A percentile compares a stretch with the other conserved stretches of the same genome.
These are phyloP conservation scores for Chlorella sp. DNA, from an alignment of 139 green algal genomes.

Conservation along the genomic window DNA sequence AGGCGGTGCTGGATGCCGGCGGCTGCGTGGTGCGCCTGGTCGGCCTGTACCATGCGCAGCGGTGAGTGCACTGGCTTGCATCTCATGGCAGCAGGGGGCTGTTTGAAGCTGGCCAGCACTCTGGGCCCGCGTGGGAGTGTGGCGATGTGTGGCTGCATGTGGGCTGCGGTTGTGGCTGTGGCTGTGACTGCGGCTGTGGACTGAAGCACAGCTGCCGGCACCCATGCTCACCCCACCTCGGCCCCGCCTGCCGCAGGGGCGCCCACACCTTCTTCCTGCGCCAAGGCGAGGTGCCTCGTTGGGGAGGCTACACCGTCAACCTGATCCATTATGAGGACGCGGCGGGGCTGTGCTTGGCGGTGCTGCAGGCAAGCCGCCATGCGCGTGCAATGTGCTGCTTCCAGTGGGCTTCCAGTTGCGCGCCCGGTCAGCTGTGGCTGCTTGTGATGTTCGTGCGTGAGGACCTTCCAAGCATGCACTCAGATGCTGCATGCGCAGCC, in stretches of 20 bases:
- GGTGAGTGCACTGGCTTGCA: conserved; percentile 34
- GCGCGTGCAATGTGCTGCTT: too few relatives aligned
- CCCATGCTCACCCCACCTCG: background rate
- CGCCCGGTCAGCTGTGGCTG: too few relatives aligned
- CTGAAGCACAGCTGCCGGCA: background rate
- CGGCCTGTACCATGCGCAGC: conserved; percentile 89
- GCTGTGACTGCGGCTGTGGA: background rate
- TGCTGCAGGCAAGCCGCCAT: conserved; percentile 6
- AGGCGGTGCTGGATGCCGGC: conserved; percentile 70
- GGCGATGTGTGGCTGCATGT: too few relatives aligned
- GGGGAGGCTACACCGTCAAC: conserved; percentile 86
- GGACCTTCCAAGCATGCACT: too few relatives aligned
- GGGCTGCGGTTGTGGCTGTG: background rate
- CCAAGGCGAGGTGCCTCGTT: conserved; percentile 61
- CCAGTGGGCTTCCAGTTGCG: too few relatives aligned
- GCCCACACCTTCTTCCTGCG: conserved; percentile 94
- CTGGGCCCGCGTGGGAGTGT: too few relatives aligned
- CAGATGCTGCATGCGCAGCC: too few relatives aligned
- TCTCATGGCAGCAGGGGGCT: too few relatives aligned
- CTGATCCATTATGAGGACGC: conserved; percentile 99
- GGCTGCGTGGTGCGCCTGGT: conserved; percentile 93
- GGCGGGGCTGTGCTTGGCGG: conserved; percentile 69
- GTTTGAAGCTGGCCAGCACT: too few relatives aligned
- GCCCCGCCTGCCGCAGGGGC: conserved; percentile 53
- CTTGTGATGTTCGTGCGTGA: too few relatives aligned